A percentile compares a stretch with the other conserved stretches of the same genome.
Conservation (phyloP, 768 basidiomycete species). For the Pisolithus albus region DNA sequence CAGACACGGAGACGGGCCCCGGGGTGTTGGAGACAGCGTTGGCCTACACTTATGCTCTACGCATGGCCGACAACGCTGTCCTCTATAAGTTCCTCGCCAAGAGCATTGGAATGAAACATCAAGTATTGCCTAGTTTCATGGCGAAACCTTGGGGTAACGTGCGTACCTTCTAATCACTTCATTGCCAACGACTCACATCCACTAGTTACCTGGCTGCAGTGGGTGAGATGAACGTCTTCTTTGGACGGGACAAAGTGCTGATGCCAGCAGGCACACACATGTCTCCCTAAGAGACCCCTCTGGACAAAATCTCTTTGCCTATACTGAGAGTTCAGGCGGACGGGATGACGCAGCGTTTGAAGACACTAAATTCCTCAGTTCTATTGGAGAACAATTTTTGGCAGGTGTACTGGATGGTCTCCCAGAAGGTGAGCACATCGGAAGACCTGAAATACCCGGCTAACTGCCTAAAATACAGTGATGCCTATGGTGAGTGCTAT, state of each 20-base stretch:
- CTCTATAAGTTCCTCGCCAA: conserved; percentile 92
- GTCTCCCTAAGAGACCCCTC: conserved; percentile 68
- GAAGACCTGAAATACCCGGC: background rate
- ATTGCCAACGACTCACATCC: conserved; percentile 4
- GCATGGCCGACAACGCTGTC: conserved; percentile 88
- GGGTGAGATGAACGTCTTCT: conserved; percentile 46
- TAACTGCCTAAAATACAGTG: conserved; percentile 35
- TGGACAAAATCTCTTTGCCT: conserved; percentile 78
- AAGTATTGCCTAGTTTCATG: conserved; percentile 95
- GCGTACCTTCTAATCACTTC: conserved; percentile 21
- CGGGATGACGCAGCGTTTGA: conserved; percentile 64
- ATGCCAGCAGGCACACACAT: conserved; percentile 68
- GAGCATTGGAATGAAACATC: conserved; percentile 83
- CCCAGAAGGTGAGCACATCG: conserved; percentile 59
- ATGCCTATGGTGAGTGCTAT: conserved; percentile 66
- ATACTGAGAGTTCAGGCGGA: conserved; percentile 54
- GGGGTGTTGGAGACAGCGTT: conserved; percentile 85
- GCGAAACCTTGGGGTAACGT: conserved; percentile 95
- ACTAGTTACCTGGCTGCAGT: conserved; percentile 88
- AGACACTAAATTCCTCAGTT: conserved; percentile 80
- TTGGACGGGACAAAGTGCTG: background rate
- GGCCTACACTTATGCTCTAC: conserved; percentile 68
- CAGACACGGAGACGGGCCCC: conserved; percentile 91
- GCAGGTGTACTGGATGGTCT: conserved; percentile 88
- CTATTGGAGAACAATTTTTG: conserved; percentile 87